Conservation (phyloP, 1,284 basidiomycete species). For the Tilletiopsis washingtonensis region DNA sequence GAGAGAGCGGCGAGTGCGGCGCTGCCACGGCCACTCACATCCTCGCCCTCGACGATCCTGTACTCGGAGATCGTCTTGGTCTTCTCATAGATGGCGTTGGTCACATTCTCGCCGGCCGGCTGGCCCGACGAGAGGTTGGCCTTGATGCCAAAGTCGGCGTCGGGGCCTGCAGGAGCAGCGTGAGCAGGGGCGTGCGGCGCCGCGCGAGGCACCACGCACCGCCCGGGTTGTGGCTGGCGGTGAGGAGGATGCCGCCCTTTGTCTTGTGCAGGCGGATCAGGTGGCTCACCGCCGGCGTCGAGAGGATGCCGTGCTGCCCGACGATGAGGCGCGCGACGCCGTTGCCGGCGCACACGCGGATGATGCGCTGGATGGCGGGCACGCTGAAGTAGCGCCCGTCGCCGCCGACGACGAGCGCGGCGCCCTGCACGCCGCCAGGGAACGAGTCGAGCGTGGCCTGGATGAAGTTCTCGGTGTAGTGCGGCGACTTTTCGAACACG, state of each 20-base stretch:
- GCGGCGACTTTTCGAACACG: slow-evolving; percentile 55
- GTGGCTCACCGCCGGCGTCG: slow-evolving; percentile 93
- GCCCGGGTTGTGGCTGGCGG: slow-evolving; percentile 96
- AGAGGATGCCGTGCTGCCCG: slow-evolving; percentile 74
- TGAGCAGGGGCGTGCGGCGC: neutral
- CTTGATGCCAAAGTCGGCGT: slow-evolving; percentile 98
- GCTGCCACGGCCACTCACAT: slow-evolving; percentile 28
- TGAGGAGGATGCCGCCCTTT: slow-evolving; percentile 90
- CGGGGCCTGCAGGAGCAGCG: slow-evolving; percentile 60
- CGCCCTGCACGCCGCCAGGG: slow-evolving; percentile 59
- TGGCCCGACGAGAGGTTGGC: slow-evolving; percentile 97
- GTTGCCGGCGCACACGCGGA: slow-evolving; percentile 84
- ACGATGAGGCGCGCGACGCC: slow-evolving; percentile 45
- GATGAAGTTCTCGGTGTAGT: slow-evolving; percentile 98
- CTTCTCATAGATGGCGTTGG: slow-evolving; percentile 84
- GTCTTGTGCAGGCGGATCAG: slow-evolving; percentile 93
- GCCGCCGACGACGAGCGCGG: slow-evolving; percentile 89
- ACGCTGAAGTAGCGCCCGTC: slow-evolving; percentile 91
- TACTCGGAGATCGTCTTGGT: slow-evolving; percentile 80
- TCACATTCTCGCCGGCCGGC: slow-evolving; percentile 88
- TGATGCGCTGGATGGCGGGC: slow-evolving; percentile 81
- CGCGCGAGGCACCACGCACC: neutral
- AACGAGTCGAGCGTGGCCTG: slow-evolving; percentile 91
- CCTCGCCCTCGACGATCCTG: slow-evolving; percentile 70
- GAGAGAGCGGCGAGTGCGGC: neutral